These are phyloP conservation scores for Gossypium stocksii DNA, from an alignment of 345 rosid genomes.

Conservation along the genomic window DNA sequence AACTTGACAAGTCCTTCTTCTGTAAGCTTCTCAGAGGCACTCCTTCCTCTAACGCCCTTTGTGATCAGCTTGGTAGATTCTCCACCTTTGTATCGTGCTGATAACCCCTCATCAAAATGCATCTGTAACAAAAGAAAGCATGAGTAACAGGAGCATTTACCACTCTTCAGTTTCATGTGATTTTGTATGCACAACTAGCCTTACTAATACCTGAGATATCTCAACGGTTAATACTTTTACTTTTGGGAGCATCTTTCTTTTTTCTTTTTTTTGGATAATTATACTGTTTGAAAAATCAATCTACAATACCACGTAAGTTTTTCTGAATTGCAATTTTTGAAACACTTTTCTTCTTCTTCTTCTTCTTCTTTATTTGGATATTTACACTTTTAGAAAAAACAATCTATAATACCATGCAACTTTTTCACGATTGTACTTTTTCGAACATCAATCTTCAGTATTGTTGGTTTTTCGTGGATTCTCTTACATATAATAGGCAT, in stretches of 20 bases:
- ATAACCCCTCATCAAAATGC: conserved; percentile 91
- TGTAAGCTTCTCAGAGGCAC: conserved; percentile 69
- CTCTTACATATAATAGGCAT: conserved; percentile 27
- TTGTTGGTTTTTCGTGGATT: conserved; percentile 62
- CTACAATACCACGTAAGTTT: background rate
- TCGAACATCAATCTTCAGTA: background rate
- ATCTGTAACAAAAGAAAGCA: conserved; percentile 44
- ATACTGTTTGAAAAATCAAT: background rate
- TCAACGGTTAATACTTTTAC: background rate
- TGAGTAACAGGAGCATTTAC: conserved; percentile 4
- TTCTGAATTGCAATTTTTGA: background rate
- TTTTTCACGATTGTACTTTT: background rate
- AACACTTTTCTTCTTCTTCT: background rate
- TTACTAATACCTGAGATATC: background rate
- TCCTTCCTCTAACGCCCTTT: conserved; percentile 23
- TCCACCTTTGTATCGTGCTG: conserved; percentile 73
- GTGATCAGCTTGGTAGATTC: conserved; percentile 45
- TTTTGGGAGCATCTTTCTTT: background rate
- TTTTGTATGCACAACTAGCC: background rate
- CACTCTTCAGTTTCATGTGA: background rate
- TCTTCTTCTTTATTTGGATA: no score
- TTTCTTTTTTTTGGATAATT: background rate
- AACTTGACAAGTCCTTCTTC: conserved; percentile 90
- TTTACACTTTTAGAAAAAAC: background rate
- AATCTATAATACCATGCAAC: background rate